Evolutionary conservation across 2,329 filamentous ascomycete species (phyloP), one percentile per base, ranked within the genome.

Genomic region (Xylariaceae sp.): DNA sequence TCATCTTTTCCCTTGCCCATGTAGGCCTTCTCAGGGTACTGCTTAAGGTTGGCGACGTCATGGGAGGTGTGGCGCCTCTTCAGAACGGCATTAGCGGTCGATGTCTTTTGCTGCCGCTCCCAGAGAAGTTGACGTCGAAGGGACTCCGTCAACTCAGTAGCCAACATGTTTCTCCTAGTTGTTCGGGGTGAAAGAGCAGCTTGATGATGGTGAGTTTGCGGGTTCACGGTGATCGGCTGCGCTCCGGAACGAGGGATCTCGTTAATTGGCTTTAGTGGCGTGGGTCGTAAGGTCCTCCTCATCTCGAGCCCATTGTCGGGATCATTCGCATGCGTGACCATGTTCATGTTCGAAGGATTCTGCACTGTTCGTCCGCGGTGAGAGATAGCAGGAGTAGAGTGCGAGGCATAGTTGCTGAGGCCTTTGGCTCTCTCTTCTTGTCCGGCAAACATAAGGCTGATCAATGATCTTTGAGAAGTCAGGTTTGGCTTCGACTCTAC

Each of bases 41-140:
- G 86, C 75, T 89, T 89, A 43, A 98, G 81, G 73, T 96, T 96
- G 59, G 90, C 89, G 61, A 97, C 87, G 70, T 97, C 93, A 63
- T 93, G 90, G 2, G 93, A 90, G 7, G 93, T 96, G 72, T 97
- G 92, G 57, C 91, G 83, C 60, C 93, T 86, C 80, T 96, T 96
- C 55, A 96, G 81, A 52, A 93, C 90, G 1, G 93, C 91, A 62
- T 93, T 93, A 67, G 88, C 90, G 7, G 91, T 93, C 32, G 90
- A 89, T 56, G 91, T 91, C 82, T 95, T 96, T 71, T 98, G 93
- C 70, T 96, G 91, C 50, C 95, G 89, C 73, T 99, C 95, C 90
- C 91, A 96, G 16, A 98, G 83, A 16, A 99, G 86, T 67, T 97
- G 90, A 65, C 92, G 90, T 20, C 95, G 87, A 2, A 99, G 86